Evolutionary conservation across 2,329 filamentous ascomycete genomes (phyloP).

Genomic region (Cytospora piceae): DNA sequence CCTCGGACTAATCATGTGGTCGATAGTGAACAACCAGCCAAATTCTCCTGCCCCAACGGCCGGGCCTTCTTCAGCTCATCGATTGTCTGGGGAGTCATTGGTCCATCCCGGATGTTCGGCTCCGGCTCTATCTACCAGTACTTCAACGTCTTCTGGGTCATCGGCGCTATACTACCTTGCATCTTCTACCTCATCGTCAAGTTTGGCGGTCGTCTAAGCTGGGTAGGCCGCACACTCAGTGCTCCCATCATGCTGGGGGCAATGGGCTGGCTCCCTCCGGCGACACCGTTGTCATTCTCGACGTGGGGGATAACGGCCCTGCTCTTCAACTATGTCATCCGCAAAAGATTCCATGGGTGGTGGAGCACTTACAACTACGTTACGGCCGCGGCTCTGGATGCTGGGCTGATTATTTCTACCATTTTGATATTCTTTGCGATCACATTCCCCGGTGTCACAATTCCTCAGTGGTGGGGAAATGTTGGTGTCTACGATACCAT

Average conservation of each 20-base stretch:
- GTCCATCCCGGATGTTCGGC: conserved; percentile 59
- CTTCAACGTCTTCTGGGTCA: conserved; percentile 58
- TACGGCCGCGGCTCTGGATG: conserved; percentile 46
- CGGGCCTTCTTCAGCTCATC: conserved; percentile 55
- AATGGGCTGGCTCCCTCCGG: conserved; percentile 58
- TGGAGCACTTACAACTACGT: conserved; percentile 58
- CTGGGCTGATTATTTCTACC: conserved; percentile 44
- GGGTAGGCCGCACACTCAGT: conserved; percentile 53
- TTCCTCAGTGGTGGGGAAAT: conserved; percentile 55
- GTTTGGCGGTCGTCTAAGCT: conserved; percentile 31
- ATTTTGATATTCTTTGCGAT: conserved; percentile 45
- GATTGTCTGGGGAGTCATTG: conserved; percentile 61
- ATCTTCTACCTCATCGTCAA: conserved; percentile 48
- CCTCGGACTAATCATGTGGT: conserved; percentile 39
- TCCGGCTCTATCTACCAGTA: conserved; percentile 53
- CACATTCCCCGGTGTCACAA: conserved; percentile 42
- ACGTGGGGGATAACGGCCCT: conserved; percentile 61
- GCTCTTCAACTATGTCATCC: conserved; percentile 62
- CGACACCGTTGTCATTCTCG: conserved; percentile 62
- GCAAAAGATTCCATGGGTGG: conserved; percentile 59
- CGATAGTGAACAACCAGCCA: conserved; percentile 46
- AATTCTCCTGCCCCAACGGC: conserved; percentile 50
- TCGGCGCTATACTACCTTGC: conserved; percentile 53
- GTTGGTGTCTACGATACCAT: conserved; percentile 48
- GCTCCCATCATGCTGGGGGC: conserved; percentile 63